These are phyloP conservation scores for Pseudogymnoascus sp. DNA, from an alignment of 2,329 filamentous ascomycete species.

Conservation along the genomic window DNA sequence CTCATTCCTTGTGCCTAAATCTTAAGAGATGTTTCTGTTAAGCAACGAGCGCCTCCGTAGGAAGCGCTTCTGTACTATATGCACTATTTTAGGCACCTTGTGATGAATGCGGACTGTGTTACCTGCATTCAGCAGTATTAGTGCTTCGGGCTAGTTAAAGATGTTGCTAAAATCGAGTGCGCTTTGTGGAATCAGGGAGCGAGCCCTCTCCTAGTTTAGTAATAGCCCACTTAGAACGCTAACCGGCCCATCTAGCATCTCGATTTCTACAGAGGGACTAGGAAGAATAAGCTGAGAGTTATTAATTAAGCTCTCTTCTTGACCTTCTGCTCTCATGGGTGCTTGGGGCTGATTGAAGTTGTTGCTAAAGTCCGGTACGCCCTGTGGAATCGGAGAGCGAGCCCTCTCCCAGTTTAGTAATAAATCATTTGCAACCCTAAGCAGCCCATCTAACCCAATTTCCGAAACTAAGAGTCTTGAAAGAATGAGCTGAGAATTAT, in stretches of 20 bases:
- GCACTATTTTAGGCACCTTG: not conserved
- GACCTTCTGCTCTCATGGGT: not conserved
- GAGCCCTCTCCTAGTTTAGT: not conserved
- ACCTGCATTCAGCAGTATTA: not conserved
- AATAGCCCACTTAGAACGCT: not conserved
- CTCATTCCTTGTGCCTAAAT: not conserved
- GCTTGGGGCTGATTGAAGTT: not conserved
- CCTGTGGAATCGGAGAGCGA: no score
- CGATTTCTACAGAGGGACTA: not conserved
- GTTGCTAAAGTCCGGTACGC: not conserved
- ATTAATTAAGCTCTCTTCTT: no score
- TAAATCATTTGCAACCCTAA: not conserved
- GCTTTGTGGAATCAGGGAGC: no score
- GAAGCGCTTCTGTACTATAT: not conserved
- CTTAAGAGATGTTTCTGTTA: not conserved
- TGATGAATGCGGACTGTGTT: not conserved
- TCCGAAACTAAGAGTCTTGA: not conserved
- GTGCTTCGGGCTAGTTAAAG: not conserved
- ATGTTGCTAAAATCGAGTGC: no score
- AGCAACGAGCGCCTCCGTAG: not conserved
- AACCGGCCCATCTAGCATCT: not conserved
- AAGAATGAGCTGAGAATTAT: not conserved
- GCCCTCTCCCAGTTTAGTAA: not conserved
- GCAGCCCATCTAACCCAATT: not conserved
- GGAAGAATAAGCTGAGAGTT: not conserved